phyloP scores from a whole-genome alignment of 2,329 filamentous ascomycete species.

The Fusarium compactum region DNA sequence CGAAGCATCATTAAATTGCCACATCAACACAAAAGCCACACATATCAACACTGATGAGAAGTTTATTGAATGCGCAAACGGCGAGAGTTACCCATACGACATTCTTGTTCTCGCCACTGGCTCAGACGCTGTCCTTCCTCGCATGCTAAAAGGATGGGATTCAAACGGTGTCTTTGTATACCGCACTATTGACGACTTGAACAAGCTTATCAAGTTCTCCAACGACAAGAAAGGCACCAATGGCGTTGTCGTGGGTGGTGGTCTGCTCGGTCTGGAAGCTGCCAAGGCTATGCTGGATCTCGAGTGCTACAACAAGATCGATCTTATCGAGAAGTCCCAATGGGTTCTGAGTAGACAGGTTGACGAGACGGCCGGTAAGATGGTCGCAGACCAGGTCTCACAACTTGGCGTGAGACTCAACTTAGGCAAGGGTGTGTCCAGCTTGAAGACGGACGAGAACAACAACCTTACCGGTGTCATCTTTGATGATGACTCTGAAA shows the following conservation, averaged over 20 bases:
- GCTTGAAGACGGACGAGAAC: constrained; percentile 74
- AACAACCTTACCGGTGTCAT: constrained; percentile 79
- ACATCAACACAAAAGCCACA: constrained; percentile 78
- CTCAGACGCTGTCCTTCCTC: constrained; percentile 81
- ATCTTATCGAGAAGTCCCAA: constrained; percentile 82
- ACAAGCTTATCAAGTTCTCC: constrained; percentile 80
- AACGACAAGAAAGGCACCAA: constrained; percentile 73
- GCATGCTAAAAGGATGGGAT: constrained; percentile 79
- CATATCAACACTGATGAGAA: constrained; percentile 73
- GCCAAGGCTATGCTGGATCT: constrained; percentile 94
- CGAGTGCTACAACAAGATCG: constrained; percentile 78
- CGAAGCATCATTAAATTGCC: constrained; percentile 77
- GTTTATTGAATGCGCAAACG: constrained; percentile 76
- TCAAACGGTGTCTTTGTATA: constrained; percentile 91
- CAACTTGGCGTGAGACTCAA: constrained; percentile 84
- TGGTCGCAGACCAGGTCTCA: constrained; percentile 86
- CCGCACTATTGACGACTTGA: constrained; percentile 84
- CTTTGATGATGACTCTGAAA: constrained; percentile 83
- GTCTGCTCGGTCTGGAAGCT: constrained; percentile 86
- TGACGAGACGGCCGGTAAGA: constrained; percentile 80
- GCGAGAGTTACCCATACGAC: constrained; percentile 78
- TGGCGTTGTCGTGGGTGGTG: constrained; percentile 85
- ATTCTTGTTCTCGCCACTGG: constrained; percentile 87
- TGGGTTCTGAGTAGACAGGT: constrained; percentile 88
- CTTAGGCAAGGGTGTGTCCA: constrained; percentile 79